A percentile compares a stretch with the other conserved stretches of the same genome.
Evolutionary conservation across 441 rosid species (phyloP).

Genomic region (Eutrema salsugineum): DNA sequence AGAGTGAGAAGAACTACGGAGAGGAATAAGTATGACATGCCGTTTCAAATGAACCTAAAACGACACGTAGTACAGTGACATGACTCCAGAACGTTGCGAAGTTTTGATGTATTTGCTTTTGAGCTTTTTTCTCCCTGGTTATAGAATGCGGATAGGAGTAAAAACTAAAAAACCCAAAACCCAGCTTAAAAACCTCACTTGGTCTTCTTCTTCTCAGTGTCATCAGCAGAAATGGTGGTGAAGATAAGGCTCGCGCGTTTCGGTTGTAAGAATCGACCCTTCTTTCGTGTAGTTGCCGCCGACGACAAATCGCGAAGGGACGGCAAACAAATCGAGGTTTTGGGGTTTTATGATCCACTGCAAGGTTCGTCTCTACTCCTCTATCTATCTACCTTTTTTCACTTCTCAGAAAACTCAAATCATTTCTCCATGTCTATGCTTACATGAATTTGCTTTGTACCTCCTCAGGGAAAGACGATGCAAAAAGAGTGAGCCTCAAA

Average conservation of each 20-base stretch:
- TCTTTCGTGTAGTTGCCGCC: slow-evolving; percentile 63
- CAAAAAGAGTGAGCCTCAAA: slow-evolving; percentile 68
- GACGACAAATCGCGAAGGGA: slow-evolving; percentile 71
- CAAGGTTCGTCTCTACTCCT: slow-evolving; percentile 39
- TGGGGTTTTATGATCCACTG: slow-evolving; percentile 64
- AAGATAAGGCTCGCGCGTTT: slow-evolving; percentile 60
- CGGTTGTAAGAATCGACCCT: slow-evolving; percentile 62
- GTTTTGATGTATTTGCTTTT: not conserved
- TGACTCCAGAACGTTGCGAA: not conserved
- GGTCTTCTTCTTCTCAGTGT: not conserved
- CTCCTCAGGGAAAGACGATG: slow-evolving; percentile 61
- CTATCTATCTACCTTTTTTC: not conserved
- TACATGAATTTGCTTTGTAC: not conserved
- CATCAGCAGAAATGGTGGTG: slow-evolving; percentile 40
- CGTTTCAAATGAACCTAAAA: not conserved
- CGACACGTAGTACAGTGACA: slow-evolving; percentile 7
- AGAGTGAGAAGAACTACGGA: too few species aligned
- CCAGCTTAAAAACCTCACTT: not conserved
- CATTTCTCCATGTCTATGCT: not conserved
- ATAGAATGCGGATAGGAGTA: not conserved
- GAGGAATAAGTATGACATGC: not conserved
- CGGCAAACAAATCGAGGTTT: slow-evolving; percentile 70
- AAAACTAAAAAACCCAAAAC: not conserved
- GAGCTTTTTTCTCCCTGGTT: not conserved
- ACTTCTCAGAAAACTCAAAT: not conserved